Evolutionary conservation across 2,329 filamentous ascomycete genomes (phyloP).

Genomic region (Claviceps purpurea): DNA sequence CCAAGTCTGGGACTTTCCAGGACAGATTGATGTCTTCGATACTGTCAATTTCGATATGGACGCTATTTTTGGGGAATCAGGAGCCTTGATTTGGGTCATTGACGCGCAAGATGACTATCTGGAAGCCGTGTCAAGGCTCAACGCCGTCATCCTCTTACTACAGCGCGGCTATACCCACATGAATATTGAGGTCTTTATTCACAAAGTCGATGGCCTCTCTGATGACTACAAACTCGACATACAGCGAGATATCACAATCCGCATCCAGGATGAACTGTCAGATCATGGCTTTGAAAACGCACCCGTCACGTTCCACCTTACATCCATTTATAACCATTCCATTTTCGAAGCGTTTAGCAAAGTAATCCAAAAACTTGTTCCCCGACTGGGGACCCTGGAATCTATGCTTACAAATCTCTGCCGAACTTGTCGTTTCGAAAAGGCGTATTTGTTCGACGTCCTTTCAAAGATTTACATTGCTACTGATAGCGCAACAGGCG

Average conservation of each 20-base stretch:
- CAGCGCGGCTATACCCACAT: slow-evolving; percentile 83
- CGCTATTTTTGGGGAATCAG: slow-evolving; percentile 85
- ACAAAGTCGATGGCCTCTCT: slow-evolving; percentile 95
- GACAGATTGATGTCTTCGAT: slow-evolving; percentile 79
- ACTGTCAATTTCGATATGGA: slow-evolving; percentile 84
- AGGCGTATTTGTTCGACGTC: slow-evolving; percentile 95
- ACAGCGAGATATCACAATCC: slow-evolving; percentile 90
- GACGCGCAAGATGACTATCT: slow-evolving; percentile 97
- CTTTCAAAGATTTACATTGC: slow-evolving; percentile 98
- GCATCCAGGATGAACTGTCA: slow-evolving; percentile 89
- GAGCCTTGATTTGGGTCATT: slow-evolving; percentile 95
- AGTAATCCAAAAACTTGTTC: slow-evolving; percentile 94
- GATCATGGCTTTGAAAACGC: slow-evolving; percentile 90
- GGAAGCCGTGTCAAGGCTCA: slow-evolving; percentile 75
- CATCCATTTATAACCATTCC: slow-evolving; percentile 95
- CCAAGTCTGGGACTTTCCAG: slow-evolving; percentile 94
- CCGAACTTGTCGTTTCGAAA: slow-evolving; percentile 89
- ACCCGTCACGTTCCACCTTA: slow-evolving; percentile 88
- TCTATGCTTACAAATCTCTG: slow-evolving; percentile 88
- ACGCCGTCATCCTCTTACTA: slow-evolving; percentile 77
- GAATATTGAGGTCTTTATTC: slow-evolving; percentile 96
- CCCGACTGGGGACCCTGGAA: slow-evolving; percentile 83
- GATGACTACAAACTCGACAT: slow-evolving; percentile 96
- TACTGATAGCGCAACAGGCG: slow-evolving; percentile 82
- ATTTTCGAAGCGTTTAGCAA: slow-evolving; percentile 98